Evolutionary conservation across 768 basidiomycete species (phyloP), one percentile per base, ranked within the genome.

Genomic region (Brasilioporus rufonigricans): DNA sequence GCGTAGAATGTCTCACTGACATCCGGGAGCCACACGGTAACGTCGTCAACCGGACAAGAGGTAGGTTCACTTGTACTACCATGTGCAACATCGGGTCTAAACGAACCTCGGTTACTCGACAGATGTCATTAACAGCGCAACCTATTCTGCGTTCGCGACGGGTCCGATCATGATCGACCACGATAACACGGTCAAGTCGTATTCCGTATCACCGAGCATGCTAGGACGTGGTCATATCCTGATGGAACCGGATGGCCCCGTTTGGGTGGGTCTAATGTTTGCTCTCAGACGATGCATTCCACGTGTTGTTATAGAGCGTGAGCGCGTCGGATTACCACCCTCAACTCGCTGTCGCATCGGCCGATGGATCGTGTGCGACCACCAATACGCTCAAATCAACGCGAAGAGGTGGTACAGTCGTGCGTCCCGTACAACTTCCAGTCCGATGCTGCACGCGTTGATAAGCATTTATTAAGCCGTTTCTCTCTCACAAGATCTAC

Each of bases 301-400:
- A 55, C 40, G 8, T 26, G 4, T 46, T 4, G 16, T 16, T 18
- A 14, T 62, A 95, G 94, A 82, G 78, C 52, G 69, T 94, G 26
- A 75, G 79, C 52, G 76, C 84, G 1, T 96, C 94, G 0, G 89
- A 96, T 44, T 88, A 86, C 63, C 96, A 98, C 62, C 86, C 93
- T 6, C 91, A 93, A 66, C 71, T 96, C 5, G 89, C 88, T 0
- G 80, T 87, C 14, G 90, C 87, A 7, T 85, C 88, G 7, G 84
- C 91, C 1, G 96, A 98, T 71, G 96, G 96, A 1, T 76, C 84
- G 0, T 87, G 86, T 59, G 75, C 78, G 39, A 93, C 88, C 3
- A 90, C 86, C 8, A 91, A 91, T 63, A 76, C 80, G 41, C 73
- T 91, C 31, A 76, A 84, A 50, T 80, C 84, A 0, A 86, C 87